These are phyloP conservation scores for Melastoma malabathricum DNA, from an alignment of 345 rosid genomes.

Conservation along the genomic window DNA sequence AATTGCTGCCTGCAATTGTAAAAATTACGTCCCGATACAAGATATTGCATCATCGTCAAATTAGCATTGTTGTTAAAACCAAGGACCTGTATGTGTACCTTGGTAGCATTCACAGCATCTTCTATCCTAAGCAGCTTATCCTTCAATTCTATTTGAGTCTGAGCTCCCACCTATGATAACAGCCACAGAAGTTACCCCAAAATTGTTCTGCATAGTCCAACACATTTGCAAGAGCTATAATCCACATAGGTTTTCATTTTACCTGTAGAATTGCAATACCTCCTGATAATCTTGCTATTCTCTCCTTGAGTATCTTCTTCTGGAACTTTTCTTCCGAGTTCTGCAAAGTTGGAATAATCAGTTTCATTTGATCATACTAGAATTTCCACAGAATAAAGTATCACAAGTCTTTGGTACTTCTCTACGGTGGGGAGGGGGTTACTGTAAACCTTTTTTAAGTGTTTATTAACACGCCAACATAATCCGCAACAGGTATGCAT, in stretches of 20 bases:
- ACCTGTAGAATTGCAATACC: slow-evolving; percentile 85
- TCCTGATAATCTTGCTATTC: slow-evolving; percentile 77
- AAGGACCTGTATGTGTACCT: slow-evolving; percentile 29
- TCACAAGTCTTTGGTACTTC: no score
- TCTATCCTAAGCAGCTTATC: slow-evolving; percentile 79
- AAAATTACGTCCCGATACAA: slow-evolving; percentile 10
- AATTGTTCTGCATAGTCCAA: no score
- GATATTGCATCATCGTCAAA: not conserved
- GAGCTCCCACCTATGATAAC: slow-evolving; percentile 70
- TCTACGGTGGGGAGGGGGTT: no score
- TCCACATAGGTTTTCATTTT: slow-evolving; percentile 1
- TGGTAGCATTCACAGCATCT: slow-evolving; percentile 93
- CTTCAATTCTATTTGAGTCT: slow-evolving; percentile 76
- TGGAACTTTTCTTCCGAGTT: slow-evolving; percentile 54
- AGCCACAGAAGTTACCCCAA: not conserved
- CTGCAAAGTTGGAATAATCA: slow-evolving; percentile 17
- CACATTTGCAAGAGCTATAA: not conserved
- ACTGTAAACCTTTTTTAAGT: no score
- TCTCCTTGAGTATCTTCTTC: slow-evolving; percentile 71
- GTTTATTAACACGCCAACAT: no score
- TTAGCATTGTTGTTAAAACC: not conserved
- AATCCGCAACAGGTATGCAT: no score
- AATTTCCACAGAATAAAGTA: no score
- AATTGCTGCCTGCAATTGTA: slow-evolving; percentile 57
- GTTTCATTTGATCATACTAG: not conserved